Conservation (phyloP, 129 eudicot genomes). For the Chrysanthemum makinoi region DNA sequence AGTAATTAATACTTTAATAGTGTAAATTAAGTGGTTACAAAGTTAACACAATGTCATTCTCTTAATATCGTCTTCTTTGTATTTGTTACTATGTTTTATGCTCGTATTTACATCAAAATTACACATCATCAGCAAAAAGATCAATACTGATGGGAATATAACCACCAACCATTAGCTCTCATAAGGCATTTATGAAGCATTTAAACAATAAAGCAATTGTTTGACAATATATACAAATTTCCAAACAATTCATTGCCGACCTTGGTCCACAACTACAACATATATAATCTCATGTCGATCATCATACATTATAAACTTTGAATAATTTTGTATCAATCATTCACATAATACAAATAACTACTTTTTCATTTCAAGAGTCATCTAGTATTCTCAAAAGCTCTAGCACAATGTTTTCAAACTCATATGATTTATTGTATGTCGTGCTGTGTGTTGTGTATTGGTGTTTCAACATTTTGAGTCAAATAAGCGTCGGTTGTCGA, state of each 20-base stretch:
- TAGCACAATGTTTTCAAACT: too few species aligned
- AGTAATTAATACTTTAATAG: too few species aligned
- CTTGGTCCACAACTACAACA: constrained; percentile 15
- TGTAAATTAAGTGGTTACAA: too few species aligned
- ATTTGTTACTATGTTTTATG: too few species aligned
- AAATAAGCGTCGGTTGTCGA: background rate
- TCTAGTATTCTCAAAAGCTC: too few species aligned
- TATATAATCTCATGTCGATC: constrained; percentile 13
- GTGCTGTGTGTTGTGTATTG: background rate
- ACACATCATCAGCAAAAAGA: too few species aligned
- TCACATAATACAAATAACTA: background rate
- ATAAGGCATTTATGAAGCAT: constrained; percentile 20
- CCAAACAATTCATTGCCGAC: constrained; percentile 16
- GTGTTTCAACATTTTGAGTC: background rate
- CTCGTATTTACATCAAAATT: too few species aligned
- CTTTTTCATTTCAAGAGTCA: background rate
- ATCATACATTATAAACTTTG: background rate
- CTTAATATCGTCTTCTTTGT: too few species aligned
- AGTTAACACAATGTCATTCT: too few species aligned
- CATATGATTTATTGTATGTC: background rate
- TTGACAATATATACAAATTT: constrained; percentile 23
- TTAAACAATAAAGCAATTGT: constrained; percentile 23
- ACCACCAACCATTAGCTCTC: constrained; percentile 12
- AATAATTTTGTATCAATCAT: background rate
- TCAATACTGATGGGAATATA: constrained; percentile 1